These are phyloP conservation scores for Globisporangium heterothallicum DNA, from an alignment of 352 stramenopile species.

Conservation along the genomic window DNA sequence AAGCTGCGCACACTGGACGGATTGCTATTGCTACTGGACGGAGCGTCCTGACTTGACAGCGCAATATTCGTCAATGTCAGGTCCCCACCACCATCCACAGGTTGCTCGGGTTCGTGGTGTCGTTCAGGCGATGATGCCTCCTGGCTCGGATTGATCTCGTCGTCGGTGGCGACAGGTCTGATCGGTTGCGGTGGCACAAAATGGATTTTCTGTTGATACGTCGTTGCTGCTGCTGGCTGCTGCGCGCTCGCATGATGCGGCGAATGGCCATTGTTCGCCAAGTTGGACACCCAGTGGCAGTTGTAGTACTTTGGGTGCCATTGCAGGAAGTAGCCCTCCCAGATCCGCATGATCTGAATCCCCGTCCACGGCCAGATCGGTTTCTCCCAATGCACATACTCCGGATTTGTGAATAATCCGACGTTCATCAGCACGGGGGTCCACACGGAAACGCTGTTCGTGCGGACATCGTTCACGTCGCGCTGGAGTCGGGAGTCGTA, in stretches of 20 bases:
- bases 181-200: neutral
- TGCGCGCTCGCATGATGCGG: neutral
- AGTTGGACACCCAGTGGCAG: slow-evolving; percentile 63
- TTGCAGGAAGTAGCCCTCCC: slow-evolving; percentile 84
- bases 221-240: neutral
- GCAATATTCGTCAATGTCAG: neutral
- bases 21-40: slow-evolving; percentile 5
- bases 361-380: slow-evolving; percentile 82
- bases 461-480: slow-evolving; percentile 50
- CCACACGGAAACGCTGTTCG: slow-evolving; percentile 68
- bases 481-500: slow-evolving; percentile 73
- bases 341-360: slow-evolving; percentile 73
- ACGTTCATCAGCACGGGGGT: slow-evolving; percentile 62
- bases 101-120: slow-evolving; percentile 4
- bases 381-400: slow-evolving; percentile 38
- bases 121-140: neutral
- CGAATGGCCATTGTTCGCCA: slow-evolving; percentile 17
- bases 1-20: slow-evolving; percentile 11
- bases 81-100: neutral
- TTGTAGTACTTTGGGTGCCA: slow-evolving; percentile 83
- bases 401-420: slow-evolving; percentile 38
- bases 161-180: neutral
- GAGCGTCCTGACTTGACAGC: neutral
- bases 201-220: slow-evolving; percentile 11
- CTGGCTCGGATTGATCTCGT: neutral